These are phyloP conservation scores for Tritrichomonas musculus DNA, from an alignment of 208 protist species.

Conservation along the genomic window DNA sequence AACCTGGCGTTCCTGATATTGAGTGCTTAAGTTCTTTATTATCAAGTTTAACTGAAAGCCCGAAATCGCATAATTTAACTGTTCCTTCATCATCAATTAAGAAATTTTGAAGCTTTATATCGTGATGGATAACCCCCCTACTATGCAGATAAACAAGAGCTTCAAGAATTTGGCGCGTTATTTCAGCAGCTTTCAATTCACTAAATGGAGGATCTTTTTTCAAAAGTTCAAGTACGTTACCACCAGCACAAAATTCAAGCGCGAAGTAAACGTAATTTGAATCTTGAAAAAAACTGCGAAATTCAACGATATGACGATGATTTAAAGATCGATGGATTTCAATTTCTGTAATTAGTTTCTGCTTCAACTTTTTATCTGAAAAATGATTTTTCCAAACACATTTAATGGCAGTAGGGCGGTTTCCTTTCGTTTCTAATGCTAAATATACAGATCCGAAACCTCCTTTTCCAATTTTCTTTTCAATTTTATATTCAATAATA, in stretches of 20 bases:
- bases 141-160: background rate
- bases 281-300: constrained; percentile 88
- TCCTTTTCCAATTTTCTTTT: background rate
- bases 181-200: constrained; percentile 4
- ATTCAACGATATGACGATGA: constrained; percentile 91
- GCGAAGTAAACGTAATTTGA: constrained; percentile 92
- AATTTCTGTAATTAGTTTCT: constrained; percentile 81
- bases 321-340: constrained; percentile 83
- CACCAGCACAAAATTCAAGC: constrained; percentile 79
- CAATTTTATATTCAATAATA: background rate
- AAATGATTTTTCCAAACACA: background rate
- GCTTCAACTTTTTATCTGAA: background rate
- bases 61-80: background rate
- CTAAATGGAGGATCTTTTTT: constrained; percentile 62
- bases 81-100: constrained; percentile 69
- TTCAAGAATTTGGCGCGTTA: background rate
- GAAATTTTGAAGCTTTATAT: constrained; percentile 88
- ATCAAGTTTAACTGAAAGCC: constrained; percentile 63
- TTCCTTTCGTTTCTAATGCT: background rate
- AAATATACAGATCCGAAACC: background rate
- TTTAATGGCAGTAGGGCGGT: background rate
- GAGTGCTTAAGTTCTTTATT: constrained; percentile 74
- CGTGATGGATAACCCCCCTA: background rate
- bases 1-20: constrained; percentile 42
- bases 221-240: constrained; percentile 87